Percentiles rank a stretch among this genome's conserved stretches.
phyloP scores from a whole-genome alignment of 2,329 filamentous ascomycete genomes.

The Sclerotinia minor region DNA sequence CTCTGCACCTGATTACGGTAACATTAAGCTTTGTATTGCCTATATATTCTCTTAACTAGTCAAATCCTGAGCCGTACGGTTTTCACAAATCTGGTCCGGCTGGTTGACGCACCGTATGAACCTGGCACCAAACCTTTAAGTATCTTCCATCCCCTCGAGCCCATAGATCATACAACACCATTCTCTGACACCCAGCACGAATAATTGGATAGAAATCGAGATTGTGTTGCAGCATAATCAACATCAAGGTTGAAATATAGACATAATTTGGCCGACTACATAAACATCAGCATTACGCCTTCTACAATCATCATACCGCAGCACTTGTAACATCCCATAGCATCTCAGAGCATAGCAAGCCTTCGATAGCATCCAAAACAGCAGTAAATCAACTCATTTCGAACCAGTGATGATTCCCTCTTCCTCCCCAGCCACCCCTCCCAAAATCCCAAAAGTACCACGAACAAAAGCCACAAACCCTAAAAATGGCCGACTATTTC shows the following conservation, averaged over 20 bases:
- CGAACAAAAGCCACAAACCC: background rate
- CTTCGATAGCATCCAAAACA: background rate
- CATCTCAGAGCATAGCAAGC: background rate
- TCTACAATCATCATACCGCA: background rate
- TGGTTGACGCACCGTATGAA: background rate
- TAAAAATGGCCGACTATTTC: background rate
- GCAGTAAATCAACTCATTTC: background rate
- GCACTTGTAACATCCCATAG: background rate
- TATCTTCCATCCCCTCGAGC: too few species aligned
- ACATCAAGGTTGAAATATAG: too few species aligned
- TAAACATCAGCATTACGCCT: background rate
- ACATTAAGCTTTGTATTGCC: background rate
- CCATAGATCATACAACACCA: background rate
- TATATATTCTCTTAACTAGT: background rate
- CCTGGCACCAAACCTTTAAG: background rate
- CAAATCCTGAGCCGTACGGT: background rate
- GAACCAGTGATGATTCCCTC: background rate
- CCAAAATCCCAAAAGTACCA: background rate
- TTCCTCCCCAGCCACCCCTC: rapidly evolving
- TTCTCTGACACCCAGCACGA: background rate
- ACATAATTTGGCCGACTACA: background rate
- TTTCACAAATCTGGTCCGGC: background rate
- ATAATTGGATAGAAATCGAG: background rate
- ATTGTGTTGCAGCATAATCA: background rate
- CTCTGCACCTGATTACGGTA: background rate